Base-by-base conservation (phyloP, 345 rosid genomes). In the Eucalyptus shirleyi region DNA sequence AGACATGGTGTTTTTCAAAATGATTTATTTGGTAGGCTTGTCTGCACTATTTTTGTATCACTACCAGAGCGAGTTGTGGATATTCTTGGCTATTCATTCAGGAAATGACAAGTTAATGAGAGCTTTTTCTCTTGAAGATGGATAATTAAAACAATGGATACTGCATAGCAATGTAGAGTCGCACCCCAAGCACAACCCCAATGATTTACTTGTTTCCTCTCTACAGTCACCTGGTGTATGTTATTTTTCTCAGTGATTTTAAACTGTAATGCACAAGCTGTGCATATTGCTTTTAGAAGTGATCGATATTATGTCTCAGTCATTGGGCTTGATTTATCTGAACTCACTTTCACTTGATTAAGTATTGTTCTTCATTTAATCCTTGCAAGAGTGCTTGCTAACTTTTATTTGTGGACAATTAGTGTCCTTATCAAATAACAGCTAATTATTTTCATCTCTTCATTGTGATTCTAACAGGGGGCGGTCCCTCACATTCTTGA, bases 401-500 rank as follows among this genome's bases (percentile, higher is more conserved):
- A 10, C 82, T 72, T 34, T 72, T 37, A 34, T 72, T 18, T 72
- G 45, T 19, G 82, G 44, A 72, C 45, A 37, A 19, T 6, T 50
- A 23, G 87, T 2, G 0, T 86, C 42, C 77, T 6, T 45, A 21
- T 17, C n/a, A 24, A 45, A 8, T 42, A 45, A 26, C n/a, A 19
- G 50, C 51, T 50, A 37, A 47, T 34, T 86, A 37, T 65, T 30
- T 53, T 21, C 59, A 1, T 26, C 15, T 28, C 65, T 90, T 26
- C 2, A 6, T 81, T 80, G 87, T 21, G 18, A 88, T n/a, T 88
- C 86, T 87, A 90, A 88, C 91, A 97, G 97, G 99, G 87, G 49
- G 99, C 97, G 18, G 88, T 96, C 92, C 97, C 98, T 15, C 91
- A 91, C 59, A 94, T 97, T 72, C 77, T 96, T 51, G 94, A 93